Evolutionary conservation across 371 early-diverging fungal genomes (phyloP).

Genomic region (Saksenaea vasiformis): DNA sequence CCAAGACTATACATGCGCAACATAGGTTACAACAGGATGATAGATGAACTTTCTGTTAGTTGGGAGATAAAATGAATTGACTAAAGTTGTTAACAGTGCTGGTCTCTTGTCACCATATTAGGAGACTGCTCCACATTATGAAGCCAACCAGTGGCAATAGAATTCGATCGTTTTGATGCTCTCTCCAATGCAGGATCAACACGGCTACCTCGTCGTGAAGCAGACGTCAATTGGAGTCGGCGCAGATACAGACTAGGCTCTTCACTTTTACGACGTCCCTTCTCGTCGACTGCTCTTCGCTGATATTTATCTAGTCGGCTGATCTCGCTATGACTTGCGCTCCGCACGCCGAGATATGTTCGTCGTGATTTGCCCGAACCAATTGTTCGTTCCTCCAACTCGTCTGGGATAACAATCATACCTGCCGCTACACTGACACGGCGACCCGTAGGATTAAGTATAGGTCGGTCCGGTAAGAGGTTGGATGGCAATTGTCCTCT

Average conservation of each 20-base stretch:
- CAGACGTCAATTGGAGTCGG: conserved; percentile 9
- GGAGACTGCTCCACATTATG: not conserved
- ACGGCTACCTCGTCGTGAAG: conserved; percentile 3
- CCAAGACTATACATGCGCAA: no score
- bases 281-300: conserved; percentile 13
- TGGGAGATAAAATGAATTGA: no score
- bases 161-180: not conserved
- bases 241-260: conserved; percentile 31
- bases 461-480: conserved; percentile 38
- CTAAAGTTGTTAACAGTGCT: no score
- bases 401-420: conserved; percentile 54
- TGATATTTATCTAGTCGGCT: conserved; percentile 2
- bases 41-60: no score
- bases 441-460: conserved; percentile 49
- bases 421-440: conserved; percentile 62
- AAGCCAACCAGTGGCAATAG: conserved; percentile 1
- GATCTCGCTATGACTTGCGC: conserved; percentile 43
- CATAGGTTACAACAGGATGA: no score
- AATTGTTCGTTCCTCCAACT: conserved; percentile 45
- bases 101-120: not conserved
- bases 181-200: not conserved
- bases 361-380: conserved; percentile 35
- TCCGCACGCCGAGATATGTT: conserved; percentile 44
- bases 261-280: conserved; percentile 40
- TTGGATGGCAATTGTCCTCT: conserved; percentile 30